Percentiles rank a stretch among this genome's conserved stretches.
These are phyloP conservation scores for Manihot esculenta DNA, from an alignment of 441 rosid species.

Conservation along the genomic window DNA sequence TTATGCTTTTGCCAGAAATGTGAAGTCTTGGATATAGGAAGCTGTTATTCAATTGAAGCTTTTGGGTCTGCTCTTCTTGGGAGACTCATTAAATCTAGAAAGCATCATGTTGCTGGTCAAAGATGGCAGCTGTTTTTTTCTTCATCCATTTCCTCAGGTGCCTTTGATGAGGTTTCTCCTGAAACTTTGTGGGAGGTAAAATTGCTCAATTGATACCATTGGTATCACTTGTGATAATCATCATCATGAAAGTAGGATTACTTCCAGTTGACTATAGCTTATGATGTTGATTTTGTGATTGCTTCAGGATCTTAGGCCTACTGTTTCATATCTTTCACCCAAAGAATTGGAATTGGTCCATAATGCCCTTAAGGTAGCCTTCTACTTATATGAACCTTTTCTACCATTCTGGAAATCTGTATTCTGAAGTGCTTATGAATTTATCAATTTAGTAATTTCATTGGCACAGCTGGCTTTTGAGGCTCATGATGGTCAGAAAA, in stretches of 20 bases:
- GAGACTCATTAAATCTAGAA: slow-evolving; percentile 42
- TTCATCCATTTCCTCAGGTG: slow-evolving; percentile 44
- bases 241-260: slow-evolving; percentile 12
- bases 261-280: slow-evolving; percentile 19
- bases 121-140: slow-evolving; percentile 60
- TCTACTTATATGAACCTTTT: slow-evolving; percentile 18
- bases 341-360: slow-evolving; percentile 81
- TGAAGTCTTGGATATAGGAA: slow-evolving; percentile 42
- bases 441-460: slow-evolving; percentile 33
- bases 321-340: slow-evolving; percentile 73
- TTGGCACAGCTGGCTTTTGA: slow-evolving; percentile 81
- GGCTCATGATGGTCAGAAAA: slow-evolving; percentile 92
- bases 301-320: slow-evolving; percentile 72
- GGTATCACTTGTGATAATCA: slow-evolving; percentile 9
- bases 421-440: slow-evolving; percentile 24
- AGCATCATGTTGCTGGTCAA: slow-evolving; percentile 42
- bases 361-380: slow-evolving; percentile 71
- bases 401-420: slow-evolving; percentile 4
- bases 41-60: slow-evolving; percentile 38
- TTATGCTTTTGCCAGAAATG: slow-evolving; percentile 47
- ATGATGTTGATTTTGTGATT: slow-evolving; percentile 28
- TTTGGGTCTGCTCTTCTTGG: slow-evolving; percentile 38
- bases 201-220: slow-evolving; percentile 11
- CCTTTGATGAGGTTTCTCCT: slow-evolving; percentile 49
- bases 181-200: slow-evolving; percentile 97